phyloP scores from a whole-genome alignment of 2,329 filamentous ascomycete species.

The Aspergillus jensenii region DNA sequence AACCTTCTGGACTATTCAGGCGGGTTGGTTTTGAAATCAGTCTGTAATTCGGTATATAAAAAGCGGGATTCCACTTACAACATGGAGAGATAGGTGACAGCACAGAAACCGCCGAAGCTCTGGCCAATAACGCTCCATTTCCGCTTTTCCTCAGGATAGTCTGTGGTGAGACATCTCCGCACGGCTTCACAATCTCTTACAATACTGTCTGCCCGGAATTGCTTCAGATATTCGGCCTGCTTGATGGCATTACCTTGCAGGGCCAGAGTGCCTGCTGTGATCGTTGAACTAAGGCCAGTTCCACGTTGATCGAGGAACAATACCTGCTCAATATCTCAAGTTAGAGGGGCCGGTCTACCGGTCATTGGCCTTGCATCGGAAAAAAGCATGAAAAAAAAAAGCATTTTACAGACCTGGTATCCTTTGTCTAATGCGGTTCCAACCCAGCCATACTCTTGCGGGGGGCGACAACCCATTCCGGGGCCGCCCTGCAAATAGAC shows the following conservation, averaged over 20 bases:
- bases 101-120: constrained; percentile 88
- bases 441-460: constrained; percentile 73
- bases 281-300: constrained; percentile 78
- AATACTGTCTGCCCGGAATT: constrained; percentile 86
- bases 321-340: constrained; percentile 35
- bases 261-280: constrained; percentile 71
- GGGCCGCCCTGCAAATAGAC: constrained; percentile 86
- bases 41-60: neutral
- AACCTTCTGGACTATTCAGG: constrained; percentile 60
- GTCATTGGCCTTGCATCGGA: neutral
- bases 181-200: constrained; percentile 88
- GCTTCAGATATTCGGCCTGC: constrained; percentile 77
- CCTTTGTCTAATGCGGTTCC: constrained; percentile 71
- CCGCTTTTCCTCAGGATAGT: constrained; percentile 67
- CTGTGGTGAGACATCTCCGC: constrained; percentile 68
- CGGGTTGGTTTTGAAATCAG: neutral
- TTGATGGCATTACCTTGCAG: constrained; percentile 62
- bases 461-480: constrained; percentile 72
- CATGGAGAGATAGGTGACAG: constrained; percentile 78
- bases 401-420: constrained; percentile 62
- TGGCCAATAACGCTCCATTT: constrained; percentile 88
- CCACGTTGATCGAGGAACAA: constrained; percentile 89
- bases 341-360: neutral
- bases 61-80: constrained; percentile 43
- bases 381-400: neutral